Evolutionary conservation across 2,329 filamentous ascomycete species (phyloP), one percentile per base, ranked within the genome.

Genomic region (Penicillium brasilianum): DNA sequence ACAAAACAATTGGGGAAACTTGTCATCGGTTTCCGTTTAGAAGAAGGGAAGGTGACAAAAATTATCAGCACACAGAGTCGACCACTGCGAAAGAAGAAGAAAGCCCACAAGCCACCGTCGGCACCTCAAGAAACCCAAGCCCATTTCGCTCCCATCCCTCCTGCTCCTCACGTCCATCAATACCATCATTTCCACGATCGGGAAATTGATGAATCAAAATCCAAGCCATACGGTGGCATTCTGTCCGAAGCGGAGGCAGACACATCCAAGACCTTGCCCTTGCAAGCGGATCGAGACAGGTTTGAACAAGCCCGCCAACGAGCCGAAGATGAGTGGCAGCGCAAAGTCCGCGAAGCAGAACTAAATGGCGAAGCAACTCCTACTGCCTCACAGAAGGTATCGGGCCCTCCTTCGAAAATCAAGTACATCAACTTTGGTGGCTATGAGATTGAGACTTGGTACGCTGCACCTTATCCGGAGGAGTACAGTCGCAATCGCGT

Each of bases 381-480:
- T 22, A 89, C 87, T 70, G 89, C 87, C 72, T 81, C 87, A 18
- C 88, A 88, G 68, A 97, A 97, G 73, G 82, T 89, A 3, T 87
- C 88, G n/a, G 92, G 91, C 0, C 92, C 92, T 30, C 91, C 92
- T 4, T 98, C 93, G 76, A 95, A 97, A 78, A 98, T 99, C 75
- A 96, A 98, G 77, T 97, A 93, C 78, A 97, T 99, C 80, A 95
- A 97, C 71, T 98, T 99, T 79, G 95, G 95, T 49, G 92, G 93
- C 55, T 96, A 90, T 84, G 95, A 99, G 77, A 99, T 99, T 69
- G 95, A 99, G 75, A 99, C 95, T 3, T 98, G 95, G 93, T 97
- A 99, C 78, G 94, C 95, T 32, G 95, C 95, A 41, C 96, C 95
- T 13, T 99, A 99, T 74, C 95, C 95, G 0, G 95, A 97, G 75